Evolutionary conservation across 139 green algal species (phyloP).

Genomic region (Chlorella sp.): DNA sequence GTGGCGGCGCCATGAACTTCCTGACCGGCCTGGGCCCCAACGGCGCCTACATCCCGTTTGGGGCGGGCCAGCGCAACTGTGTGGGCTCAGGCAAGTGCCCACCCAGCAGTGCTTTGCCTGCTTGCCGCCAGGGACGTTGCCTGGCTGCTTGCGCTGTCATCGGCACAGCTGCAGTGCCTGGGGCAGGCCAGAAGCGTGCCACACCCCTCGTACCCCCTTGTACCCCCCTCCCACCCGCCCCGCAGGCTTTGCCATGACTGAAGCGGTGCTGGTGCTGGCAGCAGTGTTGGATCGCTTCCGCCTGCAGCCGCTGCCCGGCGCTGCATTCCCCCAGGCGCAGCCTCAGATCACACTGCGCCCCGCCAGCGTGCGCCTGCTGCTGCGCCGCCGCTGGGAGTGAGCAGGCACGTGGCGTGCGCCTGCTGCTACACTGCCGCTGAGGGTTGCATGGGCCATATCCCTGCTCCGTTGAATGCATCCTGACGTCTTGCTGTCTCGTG

Average conservation of each 20-base stretch:
- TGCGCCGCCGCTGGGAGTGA: slow-evolving; percentile 26
- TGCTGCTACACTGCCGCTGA: too few species aligned
- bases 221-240: too few species aligned
- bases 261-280: slow-evolving; percentile 82
- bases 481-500: too few species aligned
- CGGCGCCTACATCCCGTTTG: slow-evolving; percentile 78
- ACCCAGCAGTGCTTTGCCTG: background rate
- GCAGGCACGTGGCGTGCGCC: background rate
- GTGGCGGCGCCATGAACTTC: slow-evolving; percentile 33
- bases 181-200: too few species aligned
- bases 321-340: slow-evolving; percentile 55
- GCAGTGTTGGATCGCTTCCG: slow-evolving; percentile 63
- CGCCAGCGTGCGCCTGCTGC: slow-evolving; percentile 51
- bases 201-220: too few species aligned
- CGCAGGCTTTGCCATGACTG: slow-evolving; percentile 87
- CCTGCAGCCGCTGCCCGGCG: slow-evolving; percentile 46
- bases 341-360: slow-evolving; percentile 81
- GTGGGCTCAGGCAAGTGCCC: slow-evolving; percentile 74
- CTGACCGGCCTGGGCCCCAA: slow-evolving; percentile 72
- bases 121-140: background rate
- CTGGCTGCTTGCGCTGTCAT: background rate
- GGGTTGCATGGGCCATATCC: too few species aligned
- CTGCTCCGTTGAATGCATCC: too few species aligned
- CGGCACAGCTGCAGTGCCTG: background rate
- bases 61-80: slow-evolving; percentile 84